A percentile compares a stretch with the other conserved stretches of the same genome.
These are phyloP conservation scores for Picochlorum sp. DNA, from an alignment of 139 green algal species.

Conservation along the genomic window DNA sequence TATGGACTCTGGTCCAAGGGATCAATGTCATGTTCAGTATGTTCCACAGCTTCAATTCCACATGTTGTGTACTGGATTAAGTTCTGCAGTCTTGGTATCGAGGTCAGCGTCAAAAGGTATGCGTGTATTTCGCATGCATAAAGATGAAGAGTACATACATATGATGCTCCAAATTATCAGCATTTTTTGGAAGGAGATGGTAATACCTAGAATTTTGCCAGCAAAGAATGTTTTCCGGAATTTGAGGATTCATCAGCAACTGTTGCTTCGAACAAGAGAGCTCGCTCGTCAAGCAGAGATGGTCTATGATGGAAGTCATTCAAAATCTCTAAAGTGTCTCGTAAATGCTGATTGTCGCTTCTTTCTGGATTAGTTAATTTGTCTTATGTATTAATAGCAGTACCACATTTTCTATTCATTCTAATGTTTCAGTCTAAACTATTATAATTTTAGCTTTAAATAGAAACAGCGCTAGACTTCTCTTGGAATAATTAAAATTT, in stretches of 20 bases:
- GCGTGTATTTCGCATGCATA: conserved; percentile 37
- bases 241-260: conserved; percentile 22
- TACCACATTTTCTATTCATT: no score
- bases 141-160: conserved; percentile 32
- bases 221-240: conserved; percentile 21
- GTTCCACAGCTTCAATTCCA: conserved; percentile 70
- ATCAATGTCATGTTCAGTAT: conserved; percentile 30
- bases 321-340: not conserved
- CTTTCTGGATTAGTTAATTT: not conserved
- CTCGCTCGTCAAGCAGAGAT: not conserved
- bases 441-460: no score
- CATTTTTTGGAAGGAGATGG: conserved; percentile 21
- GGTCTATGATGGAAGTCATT: not conserved
- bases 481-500: no score
- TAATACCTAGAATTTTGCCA: conserved; percentile 3
- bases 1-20: conserved; percentile 22
- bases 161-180: conserved; percentile 33
- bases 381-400: not conserved
- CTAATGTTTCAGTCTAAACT: no score
- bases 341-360: not conserved
- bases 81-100: conserved; percentile 41
- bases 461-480: no score
- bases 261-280: conserved; percentile 18
- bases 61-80: conserved; percentile 36
- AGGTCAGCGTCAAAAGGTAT: conserved; percentile 45